Conservation (phyloP, 179 eudicot genomes). For the Sideroxylon spinosum region DNA sequence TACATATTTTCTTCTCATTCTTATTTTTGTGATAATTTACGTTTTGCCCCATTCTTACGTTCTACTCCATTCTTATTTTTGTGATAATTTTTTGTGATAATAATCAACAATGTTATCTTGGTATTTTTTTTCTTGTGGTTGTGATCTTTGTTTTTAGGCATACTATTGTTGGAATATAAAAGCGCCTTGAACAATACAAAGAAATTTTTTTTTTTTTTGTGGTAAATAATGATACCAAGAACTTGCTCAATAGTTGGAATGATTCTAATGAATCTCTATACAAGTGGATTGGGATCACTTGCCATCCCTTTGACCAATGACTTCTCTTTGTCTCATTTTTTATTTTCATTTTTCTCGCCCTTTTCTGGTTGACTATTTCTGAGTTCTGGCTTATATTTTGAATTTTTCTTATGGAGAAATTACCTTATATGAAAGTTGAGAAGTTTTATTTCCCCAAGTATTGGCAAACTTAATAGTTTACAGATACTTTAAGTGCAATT, state of each 20-base stretch:
- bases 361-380: neutral
- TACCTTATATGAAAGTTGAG: conserved; percentile 84
- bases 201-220: too few relatives aligned
- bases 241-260: conserved; percentile 65
- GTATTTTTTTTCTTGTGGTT: neutral
- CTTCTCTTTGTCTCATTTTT: conserved; percentile 34
- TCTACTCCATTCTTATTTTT: too few relatives aligned
- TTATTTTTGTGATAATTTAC: too few relatives aligned
- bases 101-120: too few relatives aligned
- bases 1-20: too few relatives aligned
- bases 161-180: conserved; percentile 71
- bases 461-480: too few relatives aligned
- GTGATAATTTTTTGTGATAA: too few relatives aligned
- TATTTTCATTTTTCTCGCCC: neutral
- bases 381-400: neutral
- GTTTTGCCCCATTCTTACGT: too few relatives aligned
- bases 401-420: conserved; percentile 59
- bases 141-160: conserved; percentile 37
- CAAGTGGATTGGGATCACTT: conserved; percentile 80
- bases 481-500: too few relatives aligned
- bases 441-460: too few relatives aligned
- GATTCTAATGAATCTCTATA: conserved; percentile 77
- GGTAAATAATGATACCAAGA: conserved; percentile 19
- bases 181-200: conserved; percentile 57
- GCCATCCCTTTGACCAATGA: conserved; percentile 51